Percentiles rank a stretch among this genome's conserved stretches.
Evolutionary conservation across 352 stramenopile genomes (phyloP).

Genomic region (Phytopythium chamaehyphon): DNA sequence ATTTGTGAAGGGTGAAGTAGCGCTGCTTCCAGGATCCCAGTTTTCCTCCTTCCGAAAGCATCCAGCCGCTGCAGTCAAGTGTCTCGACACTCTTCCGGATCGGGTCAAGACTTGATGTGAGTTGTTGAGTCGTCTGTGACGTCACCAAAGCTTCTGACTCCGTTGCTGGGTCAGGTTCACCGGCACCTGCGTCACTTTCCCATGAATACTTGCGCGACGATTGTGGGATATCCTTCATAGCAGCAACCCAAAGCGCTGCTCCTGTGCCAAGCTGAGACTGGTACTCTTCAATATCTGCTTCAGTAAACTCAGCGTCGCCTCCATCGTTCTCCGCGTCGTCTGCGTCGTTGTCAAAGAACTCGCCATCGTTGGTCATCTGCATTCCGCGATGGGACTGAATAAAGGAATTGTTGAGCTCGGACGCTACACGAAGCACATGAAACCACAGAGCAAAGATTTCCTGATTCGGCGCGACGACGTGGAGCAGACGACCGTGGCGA

Average conservation of each 20-base stretch:
- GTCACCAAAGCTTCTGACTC: conserved; percentile 7
- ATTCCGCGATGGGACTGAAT: not conserved
- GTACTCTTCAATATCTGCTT: conserved; percentile 25
- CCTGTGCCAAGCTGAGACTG: conserved; percentile 25
- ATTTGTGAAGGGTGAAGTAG: conserved; percentile 71
- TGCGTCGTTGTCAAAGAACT: conserved; percentile 48
- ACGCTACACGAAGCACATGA: conserved; percentile 41
- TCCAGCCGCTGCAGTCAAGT: conserved; percentile 49
- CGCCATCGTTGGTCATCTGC: conserved; percentile 11
- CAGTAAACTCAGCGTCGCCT: conserved; percentile 27
- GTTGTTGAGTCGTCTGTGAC: not conserved
- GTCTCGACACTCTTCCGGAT: conserved; percentile 8
- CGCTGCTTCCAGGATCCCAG: conserved; percentile 73
- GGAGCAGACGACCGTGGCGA: conserved; percentile 64
- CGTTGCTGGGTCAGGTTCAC: conserved; percentile 14
- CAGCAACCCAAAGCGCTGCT: conserved; percentile 47
- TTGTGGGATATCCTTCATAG: conserved; percentile 37
- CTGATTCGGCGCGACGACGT: conserved; percentile 55
- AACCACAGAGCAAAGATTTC: conserved; percentile 53
- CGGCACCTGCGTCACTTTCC: conserved; percentile 12
- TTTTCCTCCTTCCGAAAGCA: conserved; percentile 58
- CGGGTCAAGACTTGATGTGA: not conserved
- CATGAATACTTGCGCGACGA: conserved; percentile 26
- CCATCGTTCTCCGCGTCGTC: conserved; percentile 19
- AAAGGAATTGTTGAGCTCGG: conserved; percentile 64